phyloP scores from a whole-genome alignment of 2,329 filamentous ascomycete genomes.

The Fusarium sp. region DNA sequence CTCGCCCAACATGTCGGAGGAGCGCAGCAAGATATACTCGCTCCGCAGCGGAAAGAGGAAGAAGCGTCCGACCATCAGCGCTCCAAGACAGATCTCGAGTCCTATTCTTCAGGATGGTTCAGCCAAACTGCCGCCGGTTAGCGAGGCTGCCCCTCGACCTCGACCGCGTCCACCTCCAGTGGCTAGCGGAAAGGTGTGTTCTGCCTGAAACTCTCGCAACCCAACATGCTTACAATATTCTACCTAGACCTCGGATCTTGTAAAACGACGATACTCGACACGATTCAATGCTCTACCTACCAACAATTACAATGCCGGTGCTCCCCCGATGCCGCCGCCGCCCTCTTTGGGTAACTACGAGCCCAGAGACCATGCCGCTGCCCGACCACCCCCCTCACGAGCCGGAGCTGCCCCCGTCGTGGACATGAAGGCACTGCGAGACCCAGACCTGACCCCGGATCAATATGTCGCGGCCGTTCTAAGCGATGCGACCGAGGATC shows the following conservation, averaged over 20 bases:
- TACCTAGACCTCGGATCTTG: conserved; percentile 78
- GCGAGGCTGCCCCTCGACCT: conserved; percentile 52
- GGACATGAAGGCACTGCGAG: conserved; percentile 81
- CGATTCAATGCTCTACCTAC: conserved; percentile 84
- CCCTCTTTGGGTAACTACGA: conserved; percentile 72
- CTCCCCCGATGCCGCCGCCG: conserved; percentile 78
- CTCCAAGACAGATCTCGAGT: conserved; percentile 72
- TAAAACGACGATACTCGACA: conserved; percentile 94
- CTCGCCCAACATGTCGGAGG: conserved; percentile 67
- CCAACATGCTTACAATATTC: conserved; percentile 32
- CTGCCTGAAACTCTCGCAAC: conserved; percentile 9
- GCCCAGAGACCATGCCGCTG: conserved; percentile 54
- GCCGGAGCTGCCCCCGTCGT: conserved; percentile 72
- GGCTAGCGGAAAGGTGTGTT: conserved; percentile 67
- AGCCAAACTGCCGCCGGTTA: conserved; percentile 40
- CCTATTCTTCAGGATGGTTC: conserved; percentile 67
- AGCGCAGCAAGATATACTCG: conserved; percentile 69
- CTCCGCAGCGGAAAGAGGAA: conserved; percentile 74
- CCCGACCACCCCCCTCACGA: conserved; percentile 65
- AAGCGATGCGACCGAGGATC: conserved; percentile 86
- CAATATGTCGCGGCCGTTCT: conserved; percentile 81
- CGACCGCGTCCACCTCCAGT: conserved; percentile 62
- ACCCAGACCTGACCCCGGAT: conserved; percentile 83
- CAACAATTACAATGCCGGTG: conserved; percentile 76
- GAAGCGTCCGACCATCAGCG: conserved; percentile 70